Conservation (phyloP, 1,139 yeast genomes). For the Geotrichum histeridarum region DNA sequence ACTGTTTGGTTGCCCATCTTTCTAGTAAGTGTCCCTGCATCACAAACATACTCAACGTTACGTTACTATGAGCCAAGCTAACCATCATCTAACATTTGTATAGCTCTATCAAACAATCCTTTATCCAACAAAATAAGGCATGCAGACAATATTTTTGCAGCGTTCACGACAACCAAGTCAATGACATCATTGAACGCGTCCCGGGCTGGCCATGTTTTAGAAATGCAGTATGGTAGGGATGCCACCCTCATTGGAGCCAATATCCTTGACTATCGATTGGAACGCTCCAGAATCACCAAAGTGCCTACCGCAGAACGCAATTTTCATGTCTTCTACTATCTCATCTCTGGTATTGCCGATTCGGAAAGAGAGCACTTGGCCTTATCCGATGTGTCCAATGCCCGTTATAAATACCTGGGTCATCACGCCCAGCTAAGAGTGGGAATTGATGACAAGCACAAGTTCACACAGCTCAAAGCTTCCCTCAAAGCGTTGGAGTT, state of each 20-base stretch:
- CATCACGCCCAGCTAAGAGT: constrained; percentile 40
- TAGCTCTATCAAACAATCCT: constrained; percentile 38
- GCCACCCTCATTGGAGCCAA: constrained; percentile 40
- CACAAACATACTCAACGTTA: background rate
- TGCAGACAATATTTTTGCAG: constrained; percentile 38
- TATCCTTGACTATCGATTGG: constrained; percentile 39
- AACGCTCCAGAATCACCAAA: constrained; percentile 40
- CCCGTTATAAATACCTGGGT: constrained; percentile 40
- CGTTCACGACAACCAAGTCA: constrained; percentile 41
- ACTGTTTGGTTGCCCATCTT: constrained; percentile 33
- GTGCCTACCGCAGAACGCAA: constrained; percentile 43
- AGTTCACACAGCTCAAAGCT: constrained; percentile 37
- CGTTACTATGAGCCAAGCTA: background rate
- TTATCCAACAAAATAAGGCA: constrained; percentile 36
- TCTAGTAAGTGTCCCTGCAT: constrained; percentile 28
- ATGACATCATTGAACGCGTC: constrained; percentile 35
- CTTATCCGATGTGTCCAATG: constrained; percentile 30
- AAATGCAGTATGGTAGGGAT: constrained; percentile 40
- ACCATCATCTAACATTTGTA: background rate
- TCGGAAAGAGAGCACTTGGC: constrained; percentile 39
- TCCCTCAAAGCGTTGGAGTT: constrained; percentile 39
- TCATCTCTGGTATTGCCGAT: constrained; percentile 39
- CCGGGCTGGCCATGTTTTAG: constrained; percentile 40
- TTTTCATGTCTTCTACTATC: constrained; percentile 41
- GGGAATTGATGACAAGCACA: constrained; percentile 39